Evolutionary conservation across 1,284 basidiomycete genomes (phyloP), one percentile per base, ranked within the genome.

Genomic region (Marasmius sp.): DNA sequence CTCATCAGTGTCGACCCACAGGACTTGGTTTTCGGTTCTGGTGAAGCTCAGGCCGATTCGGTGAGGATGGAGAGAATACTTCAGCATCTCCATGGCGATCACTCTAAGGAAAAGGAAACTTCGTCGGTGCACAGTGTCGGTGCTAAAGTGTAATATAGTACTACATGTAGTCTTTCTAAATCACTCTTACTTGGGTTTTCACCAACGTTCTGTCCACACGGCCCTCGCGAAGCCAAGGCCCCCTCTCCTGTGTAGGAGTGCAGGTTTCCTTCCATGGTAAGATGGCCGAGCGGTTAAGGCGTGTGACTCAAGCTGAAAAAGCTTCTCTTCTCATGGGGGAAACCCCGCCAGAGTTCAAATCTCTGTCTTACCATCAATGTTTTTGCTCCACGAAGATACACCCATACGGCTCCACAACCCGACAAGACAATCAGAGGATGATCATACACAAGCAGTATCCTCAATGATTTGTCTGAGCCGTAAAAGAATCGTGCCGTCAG

Each of bases 11-110:
- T 22, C 12, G 27, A 8, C 16, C 45, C n/a, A 33, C 34, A 69
- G 68, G 68, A 69, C 58, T 57, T 68, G 20, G 67, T 65, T 14
- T 69, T 69, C 43, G 68, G 68, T 14, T 67, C 67, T 16, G 67
- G 67, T 9, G 65, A 69, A 39, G 66, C 65, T 8, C 65, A 67
- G 47, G 63, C 64, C 43, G 67, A 68, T 58, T 57, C 62, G 53
- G 66, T 55, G 33, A 58, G 68, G 56, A 68, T 69, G 68, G 65
- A 69, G 38, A 61, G 67, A 4, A 67, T 69, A 33, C 51, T 67
- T 45, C 12, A 45, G 50, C 58, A 60, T 2, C 53, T 67, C 57
- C 52, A 60, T 50, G 49, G 39, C 11, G 57, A 14, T 14, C 18
- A 60, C 45, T 37, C 50, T 12, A 54, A 41, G 38, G 36, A 54